Base-by-base conservation (phyloP, 1,139 yeast genomes). In the Kluyveromyces sp. region DNA sequence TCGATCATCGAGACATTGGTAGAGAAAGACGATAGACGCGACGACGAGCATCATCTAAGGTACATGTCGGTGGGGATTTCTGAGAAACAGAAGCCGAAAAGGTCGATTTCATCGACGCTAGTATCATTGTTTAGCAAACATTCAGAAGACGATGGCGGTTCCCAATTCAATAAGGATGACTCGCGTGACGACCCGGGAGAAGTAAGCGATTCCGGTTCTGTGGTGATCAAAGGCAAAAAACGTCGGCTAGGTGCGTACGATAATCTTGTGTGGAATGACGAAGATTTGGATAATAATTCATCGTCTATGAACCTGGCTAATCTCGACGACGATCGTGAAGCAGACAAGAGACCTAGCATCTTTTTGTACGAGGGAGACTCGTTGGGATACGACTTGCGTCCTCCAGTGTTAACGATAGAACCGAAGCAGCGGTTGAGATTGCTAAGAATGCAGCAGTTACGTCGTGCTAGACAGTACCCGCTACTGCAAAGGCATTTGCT, bases 381-480 rank as follows among this genome's bases (percentile, higher is more conserved):
- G 5, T 37, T 41, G 7, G 49, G 42, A 7, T 26, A 29, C 10
- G 37, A 28, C 27, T 45, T 34, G 28, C 53, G 65, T 41, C 66
- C 65, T 3, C 65, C 64, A 3, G 51, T 61, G 26, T 42, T 62
- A 31, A 64, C 65, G 1, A 54, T 61, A 25, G 48, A 61, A 32
- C 66, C 66, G 4, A 40, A 59, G 8, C 65, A 63, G 45, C 50
- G 66, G 39, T 49, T 63, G 45, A 48, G 54, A 39, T 39, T 63
- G 39, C 42, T 63, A 38, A 53, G 63, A 41, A 50, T 53, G 35
- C 60, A 54, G 45, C 66, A 63, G 44, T 47, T 48, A 28, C 45
- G 48, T 10, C 52, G 52, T n/a, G 42, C 48, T 30, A 42, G 43
- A 25, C 49, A 49, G 33, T 39, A 32, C 29, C 45, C 42, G 25